Evolutionary conservation across 345 rosid species (phyloP), one percentile per base, ranked within the genome.

Genomic region (Citrus medica): DNA sequence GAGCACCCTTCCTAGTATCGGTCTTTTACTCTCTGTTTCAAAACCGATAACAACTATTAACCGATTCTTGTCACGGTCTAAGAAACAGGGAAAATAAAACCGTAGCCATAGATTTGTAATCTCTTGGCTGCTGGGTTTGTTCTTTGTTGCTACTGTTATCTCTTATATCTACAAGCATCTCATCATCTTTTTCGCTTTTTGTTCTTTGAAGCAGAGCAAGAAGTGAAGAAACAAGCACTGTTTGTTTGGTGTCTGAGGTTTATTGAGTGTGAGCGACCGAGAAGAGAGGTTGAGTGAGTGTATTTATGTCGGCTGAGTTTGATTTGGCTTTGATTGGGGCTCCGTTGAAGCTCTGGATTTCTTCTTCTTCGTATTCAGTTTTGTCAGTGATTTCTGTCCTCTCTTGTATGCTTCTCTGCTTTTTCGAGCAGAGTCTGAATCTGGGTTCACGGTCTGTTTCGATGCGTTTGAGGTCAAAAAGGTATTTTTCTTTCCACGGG

Each of bases 251-350:
- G 4, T 46, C 17, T 46, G 51, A 56, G 35, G 30, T 21, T 21
- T 37, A 21, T 17, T 13, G 66, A 32, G 66, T n/a, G 53, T 27
- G 65, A 38, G 66, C 16, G 76, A 46, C 79, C 32, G 59, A 67
- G 21, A 28, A 63, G 75, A 61, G 81, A 73, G 83, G 75, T 55
- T 61, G 79, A 40, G 78, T 35, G 42, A 75, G 92, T 69, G 85
- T 88, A 88, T 97, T 86, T 94, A 92, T 97, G 99, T 91, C 96
- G 94, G 94, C 92, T 89, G 88, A 80, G 76, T 86, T 83, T 90
- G 90, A 81, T 81, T 84, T 89, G 97, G 83, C 84, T 88, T 85
- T 86, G 88, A 87, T 87, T 93, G 88, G 90, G 89, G 87, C 90
- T 88, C 89, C 74, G 85, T 86, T 83, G 82, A 76, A 86, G 90